A percentile compares a stretch with the other conserved stretches of the same genome.
phyloP scores from a whole-genome alignment of 2,329 filamentous ascomycete genomes.

The Pyrenophora seminiperda region DNA sequence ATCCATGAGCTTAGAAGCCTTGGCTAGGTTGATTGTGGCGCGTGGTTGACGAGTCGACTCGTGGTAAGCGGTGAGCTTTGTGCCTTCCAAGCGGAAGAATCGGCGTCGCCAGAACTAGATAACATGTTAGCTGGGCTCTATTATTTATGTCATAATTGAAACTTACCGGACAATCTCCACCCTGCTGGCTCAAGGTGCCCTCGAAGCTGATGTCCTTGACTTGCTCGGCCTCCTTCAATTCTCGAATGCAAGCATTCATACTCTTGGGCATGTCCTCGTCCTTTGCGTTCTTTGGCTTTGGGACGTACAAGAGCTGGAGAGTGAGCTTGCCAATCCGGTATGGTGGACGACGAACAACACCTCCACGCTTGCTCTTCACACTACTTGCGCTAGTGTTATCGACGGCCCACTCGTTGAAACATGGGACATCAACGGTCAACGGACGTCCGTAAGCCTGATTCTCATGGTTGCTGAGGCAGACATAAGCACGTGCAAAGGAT shows the following conservation, averaged over 20 bases:
- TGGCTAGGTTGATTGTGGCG: slow-evolving; percentile 93
- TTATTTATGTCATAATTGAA: not conserved
- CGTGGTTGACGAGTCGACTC: slow-evolving; percentile 94
- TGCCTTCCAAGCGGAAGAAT: slow-evolving; percentile 92
- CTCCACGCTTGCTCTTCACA: slow-evolving; percentile 86
- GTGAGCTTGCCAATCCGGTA: slow-evolving; percentile 96
- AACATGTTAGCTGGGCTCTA: slow-evolving; percentile 15
- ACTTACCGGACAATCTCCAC: slow-evolving; percentile 94
- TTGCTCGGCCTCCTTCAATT: slow-evolving; percentile 88
- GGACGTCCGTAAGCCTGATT: slow-evolving; percentile 84
- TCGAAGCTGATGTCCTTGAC: slow-evolving; percentile 79
- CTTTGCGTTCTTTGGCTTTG: slow-evolving; percentile 80
- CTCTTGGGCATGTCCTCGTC: slow-evolving; percentile 99
- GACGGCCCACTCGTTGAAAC: slow-evolving; percentile 98
- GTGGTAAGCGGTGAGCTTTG: slow-evolving; percentile 93
- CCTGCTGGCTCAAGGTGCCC: slow-evolving; percentile 91
- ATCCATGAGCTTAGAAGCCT: slow-evolving; percentile 91
- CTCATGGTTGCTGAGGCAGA: slow-evolving; percentile 93
- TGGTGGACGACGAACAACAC: slow-evolving; percentile 80
- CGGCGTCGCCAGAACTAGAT: slow-evolving; percentile 91
- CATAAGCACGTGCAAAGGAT: slow-evolving; percentile 91
- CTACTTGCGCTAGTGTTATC: slow-evolving; percentile 82
- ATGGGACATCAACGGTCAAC: slow-evolving; percentile 84
- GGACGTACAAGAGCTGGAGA: slow-evolving; percentile 91
- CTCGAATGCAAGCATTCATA: slow-evolving; percentile 94